Evolutionary conservation across 192 early-diverging fungal species (phyloP).

Genomic region (Piromyces sp.): DNA sequence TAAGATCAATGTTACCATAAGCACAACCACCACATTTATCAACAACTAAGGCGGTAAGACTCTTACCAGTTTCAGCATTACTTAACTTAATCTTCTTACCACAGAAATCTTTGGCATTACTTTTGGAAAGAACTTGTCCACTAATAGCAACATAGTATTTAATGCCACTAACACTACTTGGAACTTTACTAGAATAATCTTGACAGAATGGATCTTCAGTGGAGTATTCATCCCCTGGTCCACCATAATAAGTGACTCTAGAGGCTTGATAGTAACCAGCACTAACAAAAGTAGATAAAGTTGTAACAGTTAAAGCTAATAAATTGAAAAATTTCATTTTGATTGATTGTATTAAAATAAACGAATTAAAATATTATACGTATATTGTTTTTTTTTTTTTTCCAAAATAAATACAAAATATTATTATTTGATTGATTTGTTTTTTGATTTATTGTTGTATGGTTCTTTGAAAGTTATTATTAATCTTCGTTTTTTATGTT

Average conservation of each 20-base stretch:
- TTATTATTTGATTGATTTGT: too few species aligned
- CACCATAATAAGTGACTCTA: not conserved
- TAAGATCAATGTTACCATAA: not conserved
- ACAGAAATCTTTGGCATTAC: not conserved
- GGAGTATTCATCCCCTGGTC: not conserved
- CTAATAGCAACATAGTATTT: not conserved
- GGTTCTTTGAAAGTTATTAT: too few species aligned
- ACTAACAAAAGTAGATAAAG: not conserved
- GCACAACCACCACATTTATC: not conserved
- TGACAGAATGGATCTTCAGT: not conserved
- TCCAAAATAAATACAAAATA: too few species aligned
- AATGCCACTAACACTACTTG: not conserved
- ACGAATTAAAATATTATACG: not conserved
- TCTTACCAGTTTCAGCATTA: not conserved
- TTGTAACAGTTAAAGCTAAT: not conserved
- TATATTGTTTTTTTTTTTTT: not conserved
- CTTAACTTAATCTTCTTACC: not conserved
- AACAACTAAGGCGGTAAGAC: not conserved
- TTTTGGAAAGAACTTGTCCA: not conserved
- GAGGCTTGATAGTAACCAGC: not conserved
- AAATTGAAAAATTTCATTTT: not conserved
- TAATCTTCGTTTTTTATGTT: too few species aligned
- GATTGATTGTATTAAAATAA: not conserved
- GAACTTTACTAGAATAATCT: not conserved
- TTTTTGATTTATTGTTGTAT: too few species aligned